These are phyloP conservation scores for Tetrapisispora pingtungensis DNA, from an alignment of 805 yeast species.

Conservation along the genomic window DNA sequence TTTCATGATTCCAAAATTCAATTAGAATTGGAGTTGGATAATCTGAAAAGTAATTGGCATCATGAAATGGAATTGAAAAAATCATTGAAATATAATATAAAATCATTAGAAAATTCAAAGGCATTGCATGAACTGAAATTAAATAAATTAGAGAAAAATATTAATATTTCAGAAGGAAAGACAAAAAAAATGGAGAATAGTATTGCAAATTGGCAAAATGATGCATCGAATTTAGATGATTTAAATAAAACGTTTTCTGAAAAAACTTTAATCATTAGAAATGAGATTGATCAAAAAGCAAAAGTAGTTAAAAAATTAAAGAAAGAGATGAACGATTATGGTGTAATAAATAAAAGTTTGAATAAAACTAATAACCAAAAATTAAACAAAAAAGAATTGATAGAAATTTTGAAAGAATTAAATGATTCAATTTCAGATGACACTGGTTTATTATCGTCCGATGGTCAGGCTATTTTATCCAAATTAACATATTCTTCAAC, in stretches of 20 bases:
- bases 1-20: constrained; percentile 24
- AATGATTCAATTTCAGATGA: constrained; percentile 17
- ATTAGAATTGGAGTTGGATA: constrained; percentile 22
- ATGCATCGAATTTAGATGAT: constrained; percentile 2
- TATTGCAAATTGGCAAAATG: constrained; percentile 20
- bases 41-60: constrained; percentile 25
- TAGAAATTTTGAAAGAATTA: constrained; percentile 14
- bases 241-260: constrained; percentile 10
- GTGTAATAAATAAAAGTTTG: constrained; percentile 18
- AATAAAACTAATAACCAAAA: constrained; percentile 4
- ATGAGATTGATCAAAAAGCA: constrained; percentile 7
- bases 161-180: constrained; percentile 17
- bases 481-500: constrained; percentile 16
- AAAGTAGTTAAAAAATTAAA: constrained; percentile 11
- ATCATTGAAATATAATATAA: constrained; percentile 26
- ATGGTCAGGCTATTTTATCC: constrained; percentile 21
- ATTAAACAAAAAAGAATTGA: neutral
- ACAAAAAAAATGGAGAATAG: constrained; percentile 22
- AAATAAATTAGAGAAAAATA: constrained; percentile 22
- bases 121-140: constrained; percentile 24
- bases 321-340: constrained; percentile 10
- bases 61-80: constrained; percentile 26
- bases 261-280: constrained; percentile 6
- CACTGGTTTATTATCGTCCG: constrained; percentile 18
- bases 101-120: constrained; percentile 27